Evolutionary conservation across 169 alveolate species (phyloP).

Genomic region (Haemoproteus tartakovskyi): DNA sequence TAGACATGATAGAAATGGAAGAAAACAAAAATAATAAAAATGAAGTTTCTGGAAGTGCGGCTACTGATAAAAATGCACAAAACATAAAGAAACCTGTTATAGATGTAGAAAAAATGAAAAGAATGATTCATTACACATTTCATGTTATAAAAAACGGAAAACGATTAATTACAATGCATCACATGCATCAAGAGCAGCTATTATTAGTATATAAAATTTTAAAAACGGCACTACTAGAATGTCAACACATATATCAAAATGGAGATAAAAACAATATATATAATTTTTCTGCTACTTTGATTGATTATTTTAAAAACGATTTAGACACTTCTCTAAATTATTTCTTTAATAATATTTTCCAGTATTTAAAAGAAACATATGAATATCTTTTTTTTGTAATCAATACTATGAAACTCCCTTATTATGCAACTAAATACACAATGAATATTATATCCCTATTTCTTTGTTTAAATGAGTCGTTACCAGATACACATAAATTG

Average conservation of each 20-base stretch:
- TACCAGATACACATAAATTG: slow-evolving; percentile 8
- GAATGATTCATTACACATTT: slow-evolving; percentile 57
- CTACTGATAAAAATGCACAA: slow-evolving; percentile 1
- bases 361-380: slow-evolving; percentile 56
- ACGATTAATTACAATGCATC: slow-evolving; percentile 36
- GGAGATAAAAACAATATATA: slow-evolving; percentile 54
- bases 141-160: slow-evolving; percentile 51
- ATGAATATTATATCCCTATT: slow-evolving; percentile 66
- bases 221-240: slow-evolving; percentile 46
- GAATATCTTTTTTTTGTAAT: slow-evolving; percentile 52
- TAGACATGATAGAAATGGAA: slow-evolving; percentile 50
- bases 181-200: slow-evolving; percentile 62
- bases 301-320: slow-evolving; percentile 65
- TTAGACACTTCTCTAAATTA: slow-evolving; percentile 42
- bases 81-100: slow-evolving; percentile 2
- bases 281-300: slow-evolving; percentile 29
- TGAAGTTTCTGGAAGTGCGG: neutral
- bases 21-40: slow-evolving; percentile 29
- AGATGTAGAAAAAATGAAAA: slow-evolving; percentile 44
- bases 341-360: slow-evolving; percentile 31
- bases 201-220: slow-evolving; percentile 38
- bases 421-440: slow-evolving; percentile 52
- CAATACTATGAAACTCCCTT: slow-evolving; percentile 51
- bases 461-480: slow-evolving; percentile 26
- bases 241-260: slow-evolving; percentile 52